phyloP scores from a whole-genome alignment of 495 filamentous ascomycete genomes.

The Opeltia flavorubescens region DNA sequence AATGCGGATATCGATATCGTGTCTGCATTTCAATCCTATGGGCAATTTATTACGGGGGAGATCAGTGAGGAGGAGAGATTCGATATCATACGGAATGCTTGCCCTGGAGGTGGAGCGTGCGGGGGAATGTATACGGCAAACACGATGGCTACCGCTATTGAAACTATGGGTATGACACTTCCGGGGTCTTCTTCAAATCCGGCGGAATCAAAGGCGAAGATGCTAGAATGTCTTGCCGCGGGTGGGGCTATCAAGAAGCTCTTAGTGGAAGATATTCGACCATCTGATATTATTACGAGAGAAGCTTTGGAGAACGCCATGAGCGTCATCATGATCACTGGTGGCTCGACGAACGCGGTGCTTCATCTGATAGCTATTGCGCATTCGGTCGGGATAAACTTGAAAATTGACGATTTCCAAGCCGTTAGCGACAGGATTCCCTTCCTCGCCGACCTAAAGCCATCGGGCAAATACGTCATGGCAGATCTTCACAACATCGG shows the following conservation, averaged over 20 bases:
- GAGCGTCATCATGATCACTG: constrained; percentile 87
- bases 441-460: constrained; percentile 92
- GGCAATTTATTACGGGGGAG: constrained; percentile 81
- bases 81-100: constrained; percentile 91
- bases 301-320: constrained; percentile 95
- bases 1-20: constrained; percentile 84
- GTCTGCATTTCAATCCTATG: constrained; percentile 95
- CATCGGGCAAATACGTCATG: constrained; percentile 94
- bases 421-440: constrained; percentile 79
- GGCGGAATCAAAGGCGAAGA: constrained; percentile 74
- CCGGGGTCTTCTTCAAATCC: constrained; percentile 88
- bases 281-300: constrained; percentile 78
- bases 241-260: constrained; percentile 79
- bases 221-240: constrained; percentile 69
- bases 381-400: constrained; percentile 80
- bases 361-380: constrained; percentile 95
- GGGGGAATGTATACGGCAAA: constrained; percentile 99
- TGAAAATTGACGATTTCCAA: constrained; percentile 97
- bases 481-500: constrained; percentile 80
- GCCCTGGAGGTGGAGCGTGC: constrained; percentile 85
- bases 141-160: constrained; percentile 96
- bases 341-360: constrained; percentile 93
- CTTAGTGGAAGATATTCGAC: constrained; percentile 76
- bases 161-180: constrained; percentile 89
- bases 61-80: constrained; percentile 82